Evolutionary conservation across 805 yeast genomes (phyloP).

Genomic region (Blastobotrys mokoenaii): DNA sequence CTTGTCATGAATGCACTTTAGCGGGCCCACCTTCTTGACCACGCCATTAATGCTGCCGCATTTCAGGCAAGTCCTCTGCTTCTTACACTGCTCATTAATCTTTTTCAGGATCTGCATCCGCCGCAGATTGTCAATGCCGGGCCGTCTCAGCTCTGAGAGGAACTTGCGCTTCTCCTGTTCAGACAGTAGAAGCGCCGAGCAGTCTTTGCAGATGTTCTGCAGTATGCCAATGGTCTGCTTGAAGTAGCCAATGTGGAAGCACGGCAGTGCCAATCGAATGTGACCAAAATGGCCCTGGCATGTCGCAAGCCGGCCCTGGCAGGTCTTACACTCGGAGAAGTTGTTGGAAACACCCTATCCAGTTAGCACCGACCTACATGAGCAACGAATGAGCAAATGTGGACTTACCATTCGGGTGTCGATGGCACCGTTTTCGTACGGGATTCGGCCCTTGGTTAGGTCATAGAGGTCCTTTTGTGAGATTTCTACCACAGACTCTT

Average conservation of each 20-base stretch:
- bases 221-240: constrained; percentile 80
- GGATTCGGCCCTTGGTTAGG: constrained; percentile 78
- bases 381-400: too few relatives aligned
- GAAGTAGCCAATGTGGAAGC: constrained; percentile 95
- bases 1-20: constrained; percentile 91
- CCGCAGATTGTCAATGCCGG: constrained; percentile 81
- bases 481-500: constrained; percentile 91
- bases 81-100: constrained; percentile 86
- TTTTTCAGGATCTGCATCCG: constrained; percentile 83
- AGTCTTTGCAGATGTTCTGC: constrained; percentile 84
- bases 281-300: constrained; percentile 99
- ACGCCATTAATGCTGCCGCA: constrained; percentile 94
- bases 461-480: constrained; percentile 87
- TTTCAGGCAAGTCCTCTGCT: constrained; percentile 80
- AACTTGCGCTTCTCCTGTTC: constrained; percentile 64
- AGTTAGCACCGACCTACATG: not conserved
- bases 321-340: constrained; percentile 77
- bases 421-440: constrained; percentile 77
- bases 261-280: constrained; percentile 85
- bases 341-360: constrained; percentile 73
- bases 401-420: constrained; percentile 63
- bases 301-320: constrained; percentile 84
- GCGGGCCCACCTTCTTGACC: constrained; percentile 93
- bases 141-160: constrained; percentile 72
- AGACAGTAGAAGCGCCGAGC: constrained; percentile 70